phyloP scores from a whole-genome alignment of 2,329 filamentous ascomycete species.

The Paraconiothyrium sp. region DNA sequence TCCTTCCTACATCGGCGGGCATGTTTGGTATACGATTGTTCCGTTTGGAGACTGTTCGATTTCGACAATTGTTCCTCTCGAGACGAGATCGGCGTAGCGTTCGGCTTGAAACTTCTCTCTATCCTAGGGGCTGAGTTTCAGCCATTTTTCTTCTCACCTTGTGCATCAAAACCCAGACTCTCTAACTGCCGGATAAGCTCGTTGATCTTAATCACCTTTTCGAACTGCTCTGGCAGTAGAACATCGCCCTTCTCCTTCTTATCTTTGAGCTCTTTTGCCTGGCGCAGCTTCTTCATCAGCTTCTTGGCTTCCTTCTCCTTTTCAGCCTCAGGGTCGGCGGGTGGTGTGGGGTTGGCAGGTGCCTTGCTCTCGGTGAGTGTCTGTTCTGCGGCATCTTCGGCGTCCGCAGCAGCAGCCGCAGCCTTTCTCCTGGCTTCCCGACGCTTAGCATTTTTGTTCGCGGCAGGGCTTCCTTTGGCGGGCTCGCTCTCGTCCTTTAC shows the following conservation, averaged over 20 bases:
- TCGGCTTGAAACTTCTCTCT: constrained; percentile 21
- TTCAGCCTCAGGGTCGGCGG: constrained; percentile 75
- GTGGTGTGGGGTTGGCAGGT: constrained; percentile 31
- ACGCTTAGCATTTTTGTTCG: constrained; percentile 88
- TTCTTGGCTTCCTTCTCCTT: constrained; percentile 93
- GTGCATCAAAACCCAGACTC: constrained; percentile 81
- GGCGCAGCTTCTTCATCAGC: constrained; percentile 92
- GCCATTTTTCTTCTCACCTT: constrained; percentile 72
- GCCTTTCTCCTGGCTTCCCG: constrained; percentile 71
- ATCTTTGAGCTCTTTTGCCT: constrained; percentile 86
- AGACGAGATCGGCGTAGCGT: constrained; percentile 20
- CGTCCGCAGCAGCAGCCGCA: constrained; percentile 49
- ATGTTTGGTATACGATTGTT: not conserved
- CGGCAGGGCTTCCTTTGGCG: constrained; percentile 59
- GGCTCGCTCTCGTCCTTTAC: constrained; percentile 58
- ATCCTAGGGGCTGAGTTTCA: constrained; percentile 39
- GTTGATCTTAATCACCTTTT: constrained; percentile 96
- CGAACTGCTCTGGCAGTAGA: constrained; percentile 91
- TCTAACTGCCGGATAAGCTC: constrained; percentile 91
- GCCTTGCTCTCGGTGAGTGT: constrained; percentile 30
- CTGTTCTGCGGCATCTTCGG: constrained; percentile 33
- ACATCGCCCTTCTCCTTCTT: constrained; percentile 90
- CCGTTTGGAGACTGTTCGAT: constrained; percentile 12
- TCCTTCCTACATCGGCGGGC: constrained; percentile 17
- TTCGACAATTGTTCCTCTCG: constrained; percentile 16